phyloP scores from a whole-genome alignment of 139 green algal genomes.

The Raphidocelis subcapitata region DNA sequence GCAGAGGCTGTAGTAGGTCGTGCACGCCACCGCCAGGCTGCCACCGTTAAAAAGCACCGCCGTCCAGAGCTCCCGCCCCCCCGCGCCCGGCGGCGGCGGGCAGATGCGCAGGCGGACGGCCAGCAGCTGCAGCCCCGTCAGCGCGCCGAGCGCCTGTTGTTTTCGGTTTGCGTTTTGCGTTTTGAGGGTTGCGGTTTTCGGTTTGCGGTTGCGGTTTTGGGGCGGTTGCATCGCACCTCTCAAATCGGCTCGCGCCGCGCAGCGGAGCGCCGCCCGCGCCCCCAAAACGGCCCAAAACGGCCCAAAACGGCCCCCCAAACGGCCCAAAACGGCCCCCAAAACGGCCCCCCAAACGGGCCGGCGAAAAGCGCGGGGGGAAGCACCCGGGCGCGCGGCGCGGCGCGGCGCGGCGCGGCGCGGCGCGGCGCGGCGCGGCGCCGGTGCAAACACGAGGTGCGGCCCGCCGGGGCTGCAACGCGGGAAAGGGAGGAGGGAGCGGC shows the following conservation, averaged over 20 bases:
- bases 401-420: too few relatives aligned
- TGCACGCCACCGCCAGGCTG: slow-evolving; percentile 65
- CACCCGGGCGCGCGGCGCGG: too few relatives aligned
- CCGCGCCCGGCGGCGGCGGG: slow-evolving; percentile 4
- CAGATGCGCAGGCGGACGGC: slow-evolving; percentile 30
- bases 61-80: slow-evolving; percentile 32
- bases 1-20: slow-evolving; percentile 79
- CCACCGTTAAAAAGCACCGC: slow-evolving; percentile 69
- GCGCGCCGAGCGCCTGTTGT: slow-evolving; percentile 45
- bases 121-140: slow-evolving; percentile 52
- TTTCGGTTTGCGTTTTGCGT: not conserved
- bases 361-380: too few relatives aligned
- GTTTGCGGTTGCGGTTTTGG: not conserved
- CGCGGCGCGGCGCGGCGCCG: too few relatives aligned
- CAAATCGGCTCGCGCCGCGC: not conserved
- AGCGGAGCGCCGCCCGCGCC: too few relatives aligned
- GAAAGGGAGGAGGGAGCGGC: too few relatives aligned
- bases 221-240: not conserved
- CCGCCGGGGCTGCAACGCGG: not conserved
- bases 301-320: too few relatives aligned
- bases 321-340: not conserved
- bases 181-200: not conserved
- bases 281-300: not conserved
- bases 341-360: too few relatives aligned
- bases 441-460: too few relatives aligned